phyloP scores from a whole-genome alignment of 441 rosid genomes.

The Pelargonium cotyledonis region DNA sequence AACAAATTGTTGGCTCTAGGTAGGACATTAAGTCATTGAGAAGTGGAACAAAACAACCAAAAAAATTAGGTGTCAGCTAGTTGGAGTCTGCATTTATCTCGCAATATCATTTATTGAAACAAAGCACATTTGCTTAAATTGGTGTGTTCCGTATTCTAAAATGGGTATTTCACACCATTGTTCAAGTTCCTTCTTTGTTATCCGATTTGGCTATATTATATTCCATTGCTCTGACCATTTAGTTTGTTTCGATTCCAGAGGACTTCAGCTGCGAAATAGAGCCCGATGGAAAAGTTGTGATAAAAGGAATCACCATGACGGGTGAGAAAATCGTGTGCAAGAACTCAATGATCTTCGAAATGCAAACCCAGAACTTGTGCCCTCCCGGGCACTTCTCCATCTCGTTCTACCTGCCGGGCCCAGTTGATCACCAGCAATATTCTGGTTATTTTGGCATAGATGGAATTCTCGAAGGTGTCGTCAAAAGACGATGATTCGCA shows the following conservation, averaged over 20 bases:
- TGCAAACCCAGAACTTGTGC: conserved; percentile 59
- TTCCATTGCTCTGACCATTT: conserved; percentile 2
- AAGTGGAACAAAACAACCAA: no score
- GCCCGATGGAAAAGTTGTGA: conserved; percentile 50
- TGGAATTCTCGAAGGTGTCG: conserved; percentile 62
- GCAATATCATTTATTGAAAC: no score
- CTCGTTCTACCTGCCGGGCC: conserved; percentile 66
- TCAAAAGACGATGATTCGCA: conserved; percentile 30
- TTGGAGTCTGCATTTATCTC: no score
- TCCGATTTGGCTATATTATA: conserved; percentile 4
- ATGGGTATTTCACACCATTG: not conserved
- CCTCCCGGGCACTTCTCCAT: conserved; percentile 70
- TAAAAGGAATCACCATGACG: conserved; percentile 60
- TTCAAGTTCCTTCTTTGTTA: not conserved
- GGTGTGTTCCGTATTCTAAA: not conserved
- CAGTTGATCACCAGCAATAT: conserved; percentile 47
- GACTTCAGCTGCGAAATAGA: conserved; percentile 61
- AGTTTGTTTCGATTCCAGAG: conserved; percentile 32
- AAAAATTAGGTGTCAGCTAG: no score
- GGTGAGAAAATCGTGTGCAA: conserved; percentile 64
- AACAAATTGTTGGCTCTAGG: no score
- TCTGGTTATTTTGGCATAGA: conserved; percentile 39
- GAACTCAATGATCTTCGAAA: conserved; percentile 51
- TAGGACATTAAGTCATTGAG: no score
- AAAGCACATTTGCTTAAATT: no score